Evolutionary conservation across 768 basidiomycete genomes (phyloP), one percentile per base, ranked within the genome.

Genomic region (Termitomyces sp.): DNA sequence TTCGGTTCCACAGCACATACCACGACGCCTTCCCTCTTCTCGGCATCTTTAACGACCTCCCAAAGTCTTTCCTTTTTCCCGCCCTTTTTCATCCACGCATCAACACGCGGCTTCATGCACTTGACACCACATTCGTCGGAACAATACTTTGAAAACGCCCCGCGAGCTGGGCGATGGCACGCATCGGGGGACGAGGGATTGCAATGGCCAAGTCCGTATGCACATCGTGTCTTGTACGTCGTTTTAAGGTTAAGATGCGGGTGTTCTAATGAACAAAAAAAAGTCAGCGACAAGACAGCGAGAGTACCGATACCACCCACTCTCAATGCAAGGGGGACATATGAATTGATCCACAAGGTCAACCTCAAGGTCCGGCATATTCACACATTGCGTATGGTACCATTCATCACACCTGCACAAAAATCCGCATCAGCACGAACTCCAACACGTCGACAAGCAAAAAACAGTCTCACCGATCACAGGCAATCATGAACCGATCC

Each of bases 281-380:
- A 41, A 13, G 44, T 59, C 41, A 49, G 46, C 35, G 36, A 26
- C 33, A 28, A 43, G 20, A 49, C 36, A 46, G n/a, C n/a, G n/a
- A n/a, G n/a, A n/a, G n/a, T n/a, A n/a, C n/a, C n/a, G n/a, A n/a
- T n/a, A n/a, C n/a, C n/a, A 79, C 91, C 38, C 62, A 95, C 94
- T 84, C 56, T 80, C 76, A 22, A 87, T 74, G 67, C 94, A 96
- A 4, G 77, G 75, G 1, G 93, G 92, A 70, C 94, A 97, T 53
- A 93, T 84, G 71, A 96, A 96, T 69, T 90, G 88, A 74, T 96
- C 94, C 35, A 97, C 89, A 16, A 97, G 83, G 63, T 94, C 91
- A 36, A 93, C 83, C 63, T 88, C 85, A 7, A 84, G 75, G 59
- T 95, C 92, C 26, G 84, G 82, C 80, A 95, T 88, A 43, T 82